Base-by-base conservation (phyloP, 2,329 filamentous ascomycete species). In the Fusarium torreyae region DNA sequence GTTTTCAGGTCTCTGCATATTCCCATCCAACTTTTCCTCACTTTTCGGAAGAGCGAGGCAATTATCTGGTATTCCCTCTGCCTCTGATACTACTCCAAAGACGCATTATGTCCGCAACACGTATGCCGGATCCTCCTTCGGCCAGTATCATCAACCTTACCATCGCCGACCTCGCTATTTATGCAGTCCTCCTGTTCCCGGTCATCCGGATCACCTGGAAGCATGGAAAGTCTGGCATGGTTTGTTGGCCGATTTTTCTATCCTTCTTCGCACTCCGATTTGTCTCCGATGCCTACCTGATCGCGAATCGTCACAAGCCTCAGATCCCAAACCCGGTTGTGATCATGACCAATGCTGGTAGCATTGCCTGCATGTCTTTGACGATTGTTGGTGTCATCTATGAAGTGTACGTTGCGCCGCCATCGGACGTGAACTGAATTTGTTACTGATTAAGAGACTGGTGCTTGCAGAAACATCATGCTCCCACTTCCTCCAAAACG, bases 51-150 rank as follows among this genome's bases (percentile, higher is more conserved):
- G 22, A 24, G 5, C 3, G 22, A 24, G 22, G 22, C 22, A 24
- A 24, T 24, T 24, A 24, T 6, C 22, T 6, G 3, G 7, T 4
- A 24, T 24, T 24, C 22, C 5, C 22, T 24, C 22, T 24, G 22
- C 22, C 22, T 24, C 22, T 24, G 22, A 24, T 24, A 24, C 22
- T 24, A 24, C 22, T 24, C 22, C 22, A 24, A 24, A 24, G 22
- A 24, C 22, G 22, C 22, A 24, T 24, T 26, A 50, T 50, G 48
- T 31, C 22, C 13, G 33, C 33, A 15, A 38, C 24, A 14, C 24
- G 31, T 15, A 31, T 50, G n/a, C 48, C 48, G 15, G 48, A 39
- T 50, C 48, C 48, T 20, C 48, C 33, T 33, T 50, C 48, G 6
- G 7, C 48, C 1, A 50, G 15, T 22, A 39, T 38, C 20, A 50